Conservation (phyloP, 768 basidiomycete genomes). For the Butyriboletus loyo region DNA sequence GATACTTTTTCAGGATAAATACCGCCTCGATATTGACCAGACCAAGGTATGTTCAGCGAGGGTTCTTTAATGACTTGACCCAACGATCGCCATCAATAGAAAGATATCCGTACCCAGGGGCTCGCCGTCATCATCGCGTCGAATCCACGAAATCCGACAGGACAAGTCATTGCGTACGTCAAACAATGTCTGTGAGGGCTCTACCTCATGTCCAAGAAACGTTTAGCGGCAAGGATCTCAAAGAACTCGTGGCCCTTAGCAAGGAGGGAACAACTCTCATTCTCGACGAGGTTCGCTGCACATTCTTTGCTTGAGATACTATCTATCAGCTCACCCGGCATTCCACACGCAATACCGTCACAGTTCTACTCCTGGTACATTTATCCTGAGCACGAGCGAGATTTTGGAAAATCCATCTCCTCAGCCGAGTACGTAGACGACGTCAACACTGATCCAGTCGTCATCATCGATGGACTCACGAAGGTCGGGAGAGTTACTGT, state of each 20-base stretch:
- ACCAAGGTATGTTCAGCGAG: conserved; percentile 49
- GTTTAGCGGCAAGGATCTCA: conserved; percentile 70
- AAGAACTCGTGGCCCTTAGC: conserved; percentile 70
- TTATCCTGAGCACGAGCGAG: conserved; percentile 74
- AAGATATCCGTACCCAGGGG: conserved; percentile 80
- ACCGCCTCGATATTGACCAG: conserved; percentile 75
- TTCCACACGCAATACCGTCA: background rate
- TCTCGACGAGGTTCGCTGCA: conserved; percentile 65
- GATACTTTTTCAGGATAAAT: conserved; percentile 47
- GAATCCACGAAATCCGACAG: conserved; percentile 96
- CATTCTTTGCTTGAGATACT: background rate
- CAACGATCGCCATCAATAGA: conserved; percentile 35
- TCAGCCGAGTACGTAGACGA: conserved; percentile 84
- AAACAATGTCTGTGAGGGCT: background rate
- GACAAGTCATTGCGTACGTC: conserved; percentile 72
- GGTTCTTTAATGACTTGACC: background rate
- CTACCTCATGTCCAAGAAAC: conserved; percentile 6
- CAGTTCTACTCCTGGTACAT: conserved; percentile 97
- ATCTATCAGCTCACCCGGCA: background rate
- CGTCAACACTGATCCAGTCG: conserved; percentile 78
- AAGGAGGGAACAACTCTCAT: conserved; percentile 81
- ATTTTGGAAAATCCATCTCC: conserved; percentile 75
- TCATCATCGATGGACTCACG: conserved; percentile 90
- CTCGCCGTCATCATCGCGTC: conserved; percentile 83
- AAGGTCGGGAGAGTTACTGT: conserved; percentile 49